phyloP scores from a whole-genome alignment of 306 rosid genomes.

The Crotalaria pallida region DNA sequence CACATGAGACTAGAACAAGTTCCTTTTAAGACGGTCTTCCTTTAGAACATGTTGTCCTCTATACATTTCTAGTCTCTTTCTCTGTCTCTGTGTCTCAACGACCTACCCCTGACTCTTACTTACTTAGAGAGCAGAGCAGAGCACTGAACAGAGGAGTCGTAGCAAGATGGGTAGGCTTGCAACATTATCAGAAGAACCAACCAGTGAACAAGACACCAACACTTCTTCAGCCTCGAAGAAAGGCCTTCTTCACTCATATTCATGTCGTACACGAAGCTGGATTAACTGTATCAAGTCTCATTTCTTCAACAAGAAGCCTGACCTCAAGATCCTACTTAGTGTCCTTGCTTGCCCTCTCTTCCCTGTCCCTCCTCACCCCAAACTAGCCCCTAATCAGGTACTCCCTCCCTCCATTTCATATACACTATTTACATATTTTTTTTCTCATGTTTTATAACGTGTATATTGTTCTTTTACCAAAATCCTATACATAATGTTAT shows the following conservation, averaged over 20 bases:
- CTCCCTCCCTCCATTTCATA: too few relatives aligned
- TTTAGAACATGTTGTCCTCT: not conserved
- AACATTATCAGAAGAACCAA: slow-evolving; percentile 73
- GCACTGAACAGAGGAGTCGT: too few relatives aligned
- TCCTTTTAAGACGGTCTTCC: not conserved
- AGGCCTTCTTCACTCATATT: slow-evolving; percentile 35
- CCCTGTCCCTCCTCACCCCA: slow-evolving; percentile 46
- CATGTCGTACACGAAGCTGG: slow-evolving; percentile 69
- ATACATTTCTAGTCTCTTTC: not conserved
- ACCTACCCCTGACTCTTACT: too few relatives aligned
- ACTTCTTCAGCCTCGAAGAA: slow-evolving; percentile 23
- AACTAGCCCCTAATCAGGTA: slow-evolving; percentile 38
- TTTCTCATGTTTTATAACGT: too few relatives aligned
- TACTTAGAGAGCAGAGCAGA: too few relatives aligned
- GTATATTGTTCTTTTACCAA: too few relatives aligned
- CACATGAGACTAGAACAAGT: not conserved
- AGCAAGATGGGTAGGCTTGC: slow-evolving; percentile 50
- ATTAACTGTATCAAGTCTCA: slow-evolving; percentile 74
- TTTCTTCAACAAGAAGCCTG: slow-evolving; percentile 53
- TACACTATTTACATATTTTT: too few relatives aligned
- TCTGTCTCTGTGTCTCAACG: too few relatives aligned
- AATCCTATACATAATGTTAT: too few relatives aligned
- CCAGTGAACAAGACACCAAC: slow-evolving; percentile 33
- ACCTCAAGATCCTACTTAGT: slow-evolving; percentile 70
- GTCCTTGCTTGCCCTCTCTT: slow-evolving; percentile 85